Conservation (phyloP, 2,329 filamentous ascomycete genomes). For the Talaromyces sp. region DNA sequence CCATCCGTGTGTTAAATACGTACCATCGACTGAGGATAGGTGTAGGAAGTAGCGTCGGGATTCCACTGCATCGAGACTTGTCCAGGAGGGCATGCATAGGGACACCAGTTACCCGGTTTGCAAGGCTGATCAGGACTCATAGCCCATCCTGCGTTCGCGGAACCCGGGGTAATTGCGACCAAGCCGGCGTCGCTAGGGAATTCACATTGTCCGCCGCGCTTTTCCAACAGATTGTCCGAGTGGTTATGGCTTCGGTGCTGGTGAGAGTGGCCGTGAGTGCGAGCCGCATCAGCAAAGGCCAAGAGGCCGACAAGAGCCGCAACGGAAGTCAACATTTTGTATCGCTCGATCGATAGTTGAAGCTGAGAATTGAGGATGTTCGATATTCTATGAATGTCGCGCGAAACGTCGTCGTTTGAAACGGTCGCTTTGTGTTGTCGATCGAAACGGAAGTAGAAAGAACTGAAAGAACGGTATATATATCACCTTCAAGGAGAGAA, state of each 20-base stretch:
- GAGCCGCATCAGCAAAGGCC: constrained; percentile 36
- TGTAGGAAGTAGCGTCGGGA: constrained; percentile 63
- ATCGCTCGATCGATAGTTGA: neutral
- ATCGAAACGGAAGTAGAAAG: neutral
- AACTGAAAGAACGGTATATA: constrained; percentile 3
- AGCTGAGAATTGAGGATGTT: constrained; percentile 14
- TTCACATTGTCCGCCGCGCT: constrained; percentile 58
- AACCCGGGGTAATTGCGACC: constrained; percentile 64
- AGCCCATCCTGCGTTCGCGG: constrained; percentile 71
- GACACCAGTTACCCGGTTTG: constrained; percentile 67
- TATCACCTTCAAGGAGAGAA: constrained; percentile 17
- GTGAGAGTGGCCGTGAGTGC: constrained; percentile 34
- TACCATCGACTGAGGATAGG: constrained; percentile 71
- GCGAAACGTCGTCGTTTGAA: neutral
- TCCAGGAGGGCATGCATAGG: constrained; percentile 72
- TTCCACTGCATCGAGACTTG: constrained; percentile 80
- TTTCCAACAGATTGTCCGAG: constrained; percentile 38
- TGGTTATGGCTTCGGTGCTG: constrained; percentile 28
- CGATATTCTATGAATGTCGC: constrained; percentile 15
- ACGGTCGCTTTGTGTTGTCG: constrained; percentile 18
- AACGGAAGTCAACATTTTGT: constrained; percentile 38
- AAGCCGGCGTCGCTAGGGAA: constrained; percentile 68
- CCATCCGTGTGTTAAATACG: neutral
- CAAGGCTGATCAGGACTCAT: constrained; percentile 74
- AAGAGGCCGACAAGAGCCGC: constrained; percentile 40